A percentile compares a stretch with the other conserved stretches of the same genome.
Conservation (phyloP, 768 basidiomycete species). For the Ramaria sp. region DNA sequence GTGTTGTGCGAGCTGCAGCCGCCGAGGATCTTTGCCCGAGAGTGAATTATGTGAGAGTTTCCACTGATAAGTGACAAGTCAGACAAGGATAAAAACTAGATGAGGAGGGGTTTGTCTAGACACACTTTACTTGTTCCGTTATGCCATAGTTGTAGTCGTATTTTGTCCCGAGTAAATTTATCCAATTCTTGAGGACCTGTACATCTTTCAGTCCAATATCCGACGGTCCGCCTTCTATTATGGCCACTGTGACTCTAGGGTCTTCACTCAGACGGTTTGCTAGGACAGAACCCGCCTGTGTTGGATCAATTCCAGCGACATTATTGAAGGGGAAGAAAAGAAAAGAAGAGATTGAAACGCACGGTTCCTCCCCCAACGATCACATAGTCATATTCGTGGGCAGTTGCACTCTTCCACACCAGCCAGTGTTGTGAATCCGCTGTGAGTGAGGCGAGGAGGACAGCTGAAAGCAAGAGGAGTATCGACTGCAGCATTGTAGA, state of each 20-base stretch:
- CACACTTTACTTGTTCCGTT: not conserved
- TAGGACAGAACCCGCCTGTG: slow-evolving; percentile 12
- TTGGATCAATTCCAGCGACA: not conserved
- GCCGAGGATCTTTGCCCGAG: not conserved
- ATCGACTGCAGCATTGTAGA: too few species aligned
- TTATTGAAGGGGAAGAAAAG: not conserved
- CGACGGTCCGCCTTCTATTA: slow-evolving; percentile 14
- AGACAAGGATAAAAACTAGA: not conserved
- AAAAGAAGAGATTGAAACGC: not conserved
- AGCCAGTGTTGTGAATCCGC: not conserved
- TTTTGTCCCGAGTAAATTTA: not conserved
- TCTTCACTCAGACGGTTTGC: slow-evolving; percentile 13
- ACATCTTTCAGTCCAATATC: not conserved
- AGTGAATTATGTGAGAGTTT: not conserved
- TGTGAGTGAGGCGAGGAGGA: too few species aligned
- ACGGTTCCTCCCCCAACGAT: not conserved
- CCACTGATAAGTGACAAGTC: not conserved
- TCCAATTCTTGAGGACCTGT: not conserved
- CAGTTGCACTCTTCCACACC: not conserved
- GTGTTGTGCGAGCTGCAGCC: not conserved
- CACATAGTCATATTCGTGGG: slow-evolving; percentile 1
- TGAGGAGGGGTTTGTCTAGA: not conserved
- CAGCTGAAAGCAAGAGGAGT: too few species aligned
- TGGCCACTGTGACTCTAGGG: slow-evolving; percentile 6
- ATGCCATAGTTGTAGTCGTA: not conserved